Evolutionary conservation across 768 basidiomycete genomes (phyloP).

Genomic region (Sarcomyxa edulis): DNA sequence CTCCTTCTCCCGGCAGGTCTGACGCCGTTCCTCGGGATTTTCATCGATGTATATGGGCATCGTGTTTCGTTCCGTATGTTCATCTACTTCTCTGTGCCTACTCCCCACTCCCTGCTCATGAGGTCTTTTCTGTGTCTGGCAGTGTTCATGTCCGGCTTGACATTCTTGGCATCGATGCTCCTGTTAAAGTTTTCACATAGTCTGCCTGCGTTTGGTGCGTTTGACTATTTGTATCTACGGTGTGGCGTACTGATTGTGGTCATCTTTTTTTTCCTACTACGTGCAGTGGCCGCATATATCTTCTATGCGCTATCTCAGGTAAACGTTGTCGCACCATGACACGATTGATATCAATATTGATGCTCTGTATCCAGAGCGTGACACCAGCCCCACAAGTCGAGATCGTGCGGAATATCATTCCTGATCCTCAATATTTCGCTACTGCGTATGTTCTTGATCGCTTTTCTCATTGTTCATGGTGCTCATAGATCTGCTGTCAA

Average conservation of each 20-base stretch:
- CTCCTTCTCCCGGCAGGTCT: slow-evolving; percentile 31
- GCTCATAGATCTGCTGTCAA: background rate
- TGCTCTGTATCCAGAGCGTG: slow-evolving; percentile 14
- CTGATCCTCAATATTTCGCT: slow-evolving; percentile 35
- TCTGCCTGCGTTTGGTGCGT: slow-evolving; percentile 30
- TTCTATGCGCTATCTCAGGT: slow-evolving; percentile 37
- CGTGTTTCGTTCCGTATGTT: slow-evolving; percentile 31
- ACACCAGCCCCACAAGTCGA: slow-evolving; percentile 32
- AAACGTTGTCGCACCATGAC: slow-evolving; percentile 1
- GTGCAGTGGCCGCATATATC: slow-evolving; percentile 32
- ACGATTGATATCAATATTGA: background rate
- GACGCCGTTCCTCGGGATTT: slow-evolving; percentile 35
- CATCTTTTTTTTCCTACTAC: background rate
- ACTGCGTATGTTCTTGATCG: slow-evolving; percentile 23
- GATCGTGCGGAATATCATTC: slow-evolving; percentile 34
- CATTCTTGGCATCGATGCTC: slow-evolving; percentile 36
- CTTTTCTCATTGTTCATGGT: slow-evolving; percentile 1
- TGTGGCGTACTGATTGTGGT: background rate
- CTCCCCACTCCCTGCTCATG: background rate
- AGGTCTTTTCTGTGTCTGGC: background rate
- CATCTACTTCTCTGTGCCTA: too few species aligned
- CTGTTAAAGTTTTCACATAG: slow-evolving; percentile 31
- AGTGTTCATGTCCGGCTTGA: slow-evolving; percentile 34
- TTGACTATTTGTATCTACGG: too few species aligned
- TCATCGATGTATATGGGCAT: slow-evolving; percentile 32